Base-by-base conservation (phyloP, 176 grass and related monocot genomes). In the Saccharum spontaneum region DNA sequence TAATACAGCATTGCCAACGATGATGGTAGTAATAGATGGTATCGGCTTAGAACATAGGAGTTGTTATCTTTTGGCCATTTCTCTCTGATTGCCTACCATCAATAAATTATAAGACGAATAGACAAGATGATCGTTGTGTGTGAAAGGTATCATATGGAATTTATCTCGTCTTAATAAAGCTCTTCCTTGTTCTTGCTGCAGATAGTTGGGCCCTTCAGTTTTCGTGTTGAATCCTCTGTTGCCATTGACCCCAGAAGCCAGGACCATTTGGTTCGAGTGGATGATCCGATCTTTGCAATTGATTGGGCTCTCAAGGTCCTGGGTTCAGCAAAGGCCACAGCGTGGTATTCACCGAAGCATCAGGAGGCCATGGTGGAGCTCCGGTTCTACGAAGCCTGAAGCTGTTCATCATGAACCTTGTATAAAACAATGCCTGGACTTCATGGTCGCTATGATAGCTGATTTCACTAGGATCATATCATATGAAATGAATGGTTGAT, bases 231-330 rank as follows among this genome's bases (percentile, higher is more conserved):
- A 71, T 98, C 93, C 71, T 84, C 88, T 60, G 67, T 95, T 65
- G 24, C 75, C 69, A 84, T 95, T 52, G 84, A 92, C 70, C 87
- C 90, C 18, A 94, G 54, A 81, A 79, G 88, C 4, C 79, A 54
- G 24, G 75, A 89, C 64, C 69, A 84, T 75, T 85, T 91, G 79
- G 79, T 89, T 81, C 85, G 79, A 17, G 37, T 95, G n/a, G 88
- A 85, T 52, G 96, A 95, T 46, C 88, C 93, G 0, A 70, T 98
- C 15, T 94, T 91, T 16, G 97, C 91, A 43, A 90, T 98, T 52
- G 97, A 98, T 73, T 95, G 93, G 93, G 97, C 97, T 82, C 89
- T 98, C 31, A 94, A 92, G 73, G 91, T 98, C 75, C 90, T 98
- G 38, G 93, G 91, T 79, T 98, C 97, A 61, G 97, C 97, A 69